phyloP scores from a whole-genome alignment of 176 grass and related monocot genomes.

The Ananas comosus region DNA sequence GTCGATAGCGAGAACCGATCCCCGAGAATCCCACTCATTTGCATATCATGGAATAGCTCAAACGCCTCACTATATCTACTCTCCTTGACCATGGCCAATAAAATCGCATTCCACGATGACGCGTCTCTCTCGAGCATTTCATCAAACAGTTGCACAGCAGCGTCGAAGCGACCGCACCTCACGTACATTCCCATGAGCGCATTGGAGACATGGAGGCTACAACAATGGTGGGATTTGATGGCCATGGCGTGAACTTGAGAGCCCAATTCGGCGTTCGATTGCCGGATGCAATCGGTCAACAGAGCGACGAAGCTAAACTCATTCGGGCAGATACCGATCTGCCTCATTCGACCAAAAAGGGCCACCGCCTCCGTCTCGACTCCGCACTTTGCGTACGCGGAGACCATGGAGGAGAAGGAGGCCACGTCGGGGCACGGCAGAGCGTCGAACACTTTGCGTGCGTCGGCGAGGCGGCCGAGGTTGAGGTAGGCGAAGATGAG shows the following conservation, averaged over 20 bases:
- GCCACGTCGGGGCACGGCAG: slow-evolving; percentile 30
- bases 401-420: slow-evolving; percentile 52
- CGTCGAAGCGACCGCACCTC: slow-evolving; percentile 12
- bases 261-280: slow-evolving; percentile 31
- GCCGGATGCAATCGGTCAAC: slow-evolving; percentile 50
- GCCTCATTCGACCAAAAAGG: slow-evolving; percentile 40
- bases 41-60: slow-evolving; percentile 43
- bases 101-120: slow-evolving; percentile 55
- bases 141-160: slow-evolving; percentile 30
- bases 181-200: slow-evolving; percentile 38
- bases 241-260: slow-evolving; percentile 53
- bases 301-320: slow-evolving; percentile 53
- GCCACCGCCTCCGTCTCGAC: background rate
- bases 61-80: slow-evolving; percentile 55
- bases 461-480: slow-evolving; percentile 28
- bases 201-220: slow-evolving; percentile 37
- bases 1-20: slow-evolving; percentile 45
- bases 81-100: slow-evolving; percentile 38
- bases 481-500: slow-evolving; percentile 46
- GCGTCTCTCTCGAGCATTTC: slow-evolving; percentile 40
- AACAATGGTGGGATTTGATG: slow-evolving; percentile 19
- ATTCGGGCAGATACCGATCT: slow-evolving; percentile 23
- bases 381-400: slow-evolving; percentile 33
- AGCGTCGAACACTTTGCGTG: slow-evolving; percentile 29
- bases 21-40: slow-evolving; percentile 10